These are phyloP conservation scores for Clarireedia hainanense DNA, from an alignment of 2,329 filamentous ascomycete genomes.

Conservation along the genomic window DNA sequence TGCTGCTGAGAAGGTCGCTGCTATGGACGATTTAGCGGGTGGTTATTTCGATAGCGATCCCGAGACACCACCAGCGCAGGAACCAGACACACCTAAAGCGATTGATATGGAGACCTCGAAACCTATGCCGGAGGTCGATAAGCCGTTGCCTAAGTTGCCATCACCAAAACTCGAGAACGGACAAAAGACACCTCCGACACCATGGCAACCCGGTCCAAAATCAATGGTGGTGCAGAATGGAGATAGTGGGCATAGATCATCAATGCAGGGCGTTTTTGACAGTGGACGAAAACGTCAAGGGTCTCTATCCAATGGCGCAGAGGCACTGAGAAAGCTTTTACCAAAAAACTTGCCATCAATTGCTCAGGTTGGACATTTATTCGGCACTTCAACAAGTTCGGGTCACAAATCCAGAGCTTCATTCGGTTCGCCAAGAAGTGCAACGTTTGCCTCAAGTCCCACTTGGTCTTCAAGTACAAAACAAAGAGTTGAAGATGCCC, in stretches of 20 bases:
- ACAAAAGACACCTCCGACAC: constrained; percentile 19
- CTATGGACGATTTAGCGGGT: constrained; percentile 43
- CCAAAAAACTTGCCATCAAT: constrained; percentile 48
- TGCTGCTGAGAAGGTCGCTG: constrained; percentile 49
- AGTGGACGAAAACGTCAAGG: constrained; percentile 35
- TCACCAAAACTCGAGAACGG: constrained; percentile 23
- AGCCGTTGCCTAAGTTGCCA: constrained; percentile 20
- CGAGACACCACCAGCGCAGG: constrained; percentile 21
- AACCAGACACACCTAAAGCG: background rate
- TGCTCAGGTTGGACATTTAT: constrained; percentile 24
- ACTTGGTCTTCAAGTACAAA: background rate
- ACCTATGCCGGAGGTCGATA: background rate
- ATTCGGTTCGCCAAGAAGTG: background rate
- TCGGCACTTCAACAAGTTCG: constrained; percentile 21
- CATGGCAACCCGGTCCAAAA: constrained; percentile 38
- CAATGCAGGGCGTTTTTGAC: constrained; percentile 41
- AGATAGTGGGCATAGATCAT: constrained; percentile 29
- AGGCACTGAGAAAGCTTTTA: constrained; percentile 46
- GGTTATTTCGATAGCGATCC: constrained; percentile 32
- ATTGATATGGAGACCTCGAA: background rate
- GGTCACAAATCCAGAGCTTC: constrained; percentile 12
- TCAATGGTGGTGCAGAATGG: constrained; percentile 29
- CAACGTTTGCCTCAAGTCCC: background rate
- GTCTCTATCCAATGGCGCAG: constrained; percentile 48
- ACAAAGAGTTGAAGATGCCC: background rate